phyloP scores from a whole-genome alignment of 2,329 filamentous ascomycete species.

The Alternaria tenuissima region DNA sequence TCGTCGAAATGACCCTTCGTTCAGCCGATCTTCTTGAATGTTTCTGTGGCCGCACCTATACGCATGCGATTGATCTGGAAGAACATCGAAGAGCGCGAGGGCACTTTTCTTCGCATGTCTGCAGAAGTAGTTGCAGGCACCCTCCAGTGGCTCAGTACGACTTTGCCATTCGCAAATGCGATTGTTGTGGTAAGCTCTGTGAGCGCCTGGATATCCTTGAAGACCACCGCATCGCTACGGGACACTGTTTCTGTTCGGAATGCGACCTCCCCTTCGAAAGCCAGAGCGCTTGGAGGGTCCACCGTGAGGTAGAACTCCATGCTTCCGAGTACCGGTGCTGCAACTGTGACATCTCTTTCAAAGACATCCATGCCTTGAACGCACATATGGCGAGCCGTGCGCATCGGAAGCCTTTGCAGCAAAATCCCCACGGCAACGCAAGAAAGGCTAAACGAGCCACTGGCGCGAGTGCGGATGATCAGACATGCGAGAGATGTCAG shows the following conservation, averaged over 20 bases:
- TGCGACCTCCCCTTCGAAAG: conserved; percentile 20
- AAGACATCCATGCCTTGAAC: conserved; percentile 17
- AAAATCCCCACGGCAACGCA: conserved; percentile 2
- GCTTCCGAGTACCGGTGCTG: conserved; percentile 20
- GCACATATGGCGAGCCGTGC: conserved; percentile 15
- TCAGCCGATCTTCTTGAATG: conserved; percentile 2
- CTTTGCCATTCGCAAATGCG: conserved; percentile 9
- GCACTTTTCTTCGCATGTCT: conserved; percentile 19
- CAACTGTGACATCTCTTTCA: conserved; percentile 24
- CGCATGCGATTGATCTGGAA: conserved; percentile 14
- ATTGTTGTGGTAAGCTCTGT: conserved; percentile 15
- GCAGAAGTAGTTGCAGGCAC: conserved; percentile 8
- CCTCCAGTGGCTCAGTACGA: conserved; percentile 10
- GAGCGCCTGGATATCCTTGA: conserved; percentile 18
- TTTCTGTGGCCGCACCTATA: conserved; percentile 16
- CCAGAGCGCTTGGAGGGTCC: conserved; percentile 5
- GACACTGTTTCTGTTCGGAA: conserved; percentile 19
- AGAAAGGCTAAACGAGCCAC: background rate
- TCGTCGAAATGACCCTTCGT: background rate
- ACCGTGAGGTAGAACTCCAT: conserved; percentile 10
- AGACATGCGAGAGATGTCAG: conserved; percentile 12
- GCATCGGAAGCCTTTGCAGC: conserved; percentile 12
- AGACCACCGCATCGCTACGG: conserved; percentile 16
- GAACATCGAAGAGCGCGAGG: conserved; percentile 21
- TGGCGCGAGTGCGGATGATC: background rate